Conservation (phyloP, 345 rosid genomes). For the Corchorus capsularis region DNA sequence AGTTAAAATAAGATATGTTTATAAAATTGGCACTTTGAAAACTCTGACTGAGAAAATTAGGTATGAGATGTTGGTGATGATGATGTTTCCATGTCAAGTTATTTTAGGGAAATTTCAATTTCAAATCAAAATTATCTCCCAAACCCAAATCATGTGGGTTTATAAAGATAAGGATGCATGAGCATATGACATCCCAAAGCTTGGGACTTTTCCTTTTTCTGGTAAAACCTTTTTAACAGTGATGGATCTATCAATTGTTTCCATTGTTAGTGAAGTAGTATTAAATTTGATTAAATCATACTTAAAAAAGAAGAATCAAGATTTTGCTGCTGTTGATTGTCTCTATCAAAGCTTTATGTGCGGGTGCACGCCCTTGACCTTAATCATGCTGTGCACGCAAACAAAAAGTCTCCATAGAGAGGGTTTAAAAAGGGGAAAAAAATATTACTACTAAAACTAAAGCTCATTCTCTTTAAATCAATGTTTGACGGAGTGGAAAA, state of each 20-base stretch:
- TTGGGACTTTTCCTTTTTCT: neutral
- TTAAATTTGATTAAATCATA: neutral
- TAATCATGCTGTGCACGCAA: slow-evolving; percentile 42
- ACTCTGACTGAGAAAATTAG: neutral
- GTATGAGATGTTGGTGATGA: neutral
- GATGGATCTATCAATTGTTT: neutral
- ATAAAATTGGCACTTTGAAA: too few species aligned
- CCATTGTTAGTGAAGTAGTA: neutral
- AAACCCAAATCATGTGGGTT: neutral
- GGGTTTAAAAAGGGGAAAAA: neutral
- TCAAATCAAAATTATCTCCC: neutral
- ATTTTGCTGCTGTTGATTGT: neutral
- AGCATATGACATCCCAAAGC: neutral
- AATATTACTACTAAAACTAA: too few species aligned
- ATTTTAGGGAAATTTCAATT: neutral
- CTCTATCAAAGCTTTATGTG: neutral
- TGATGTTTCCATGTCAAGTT: neutral
- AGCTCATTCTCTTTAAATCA: too few species aligned
- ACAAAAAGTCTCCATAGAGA: neutral
- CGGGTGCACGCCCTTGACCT: slow-evolving; percentile 27
- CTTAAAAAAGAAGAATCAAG: neutral
- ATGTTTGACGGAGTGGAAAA: too few species aligned
- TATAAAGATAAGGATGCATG: slow-evolving; percentile 15
- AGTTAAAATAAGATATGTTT: too few species aligned
- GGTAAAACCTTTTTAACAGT: neutral